These are phyloP conservation scores for Citrus glauca DNA, from an alignment of 345 rosid species.

Conservation along the genomic window DNA sequence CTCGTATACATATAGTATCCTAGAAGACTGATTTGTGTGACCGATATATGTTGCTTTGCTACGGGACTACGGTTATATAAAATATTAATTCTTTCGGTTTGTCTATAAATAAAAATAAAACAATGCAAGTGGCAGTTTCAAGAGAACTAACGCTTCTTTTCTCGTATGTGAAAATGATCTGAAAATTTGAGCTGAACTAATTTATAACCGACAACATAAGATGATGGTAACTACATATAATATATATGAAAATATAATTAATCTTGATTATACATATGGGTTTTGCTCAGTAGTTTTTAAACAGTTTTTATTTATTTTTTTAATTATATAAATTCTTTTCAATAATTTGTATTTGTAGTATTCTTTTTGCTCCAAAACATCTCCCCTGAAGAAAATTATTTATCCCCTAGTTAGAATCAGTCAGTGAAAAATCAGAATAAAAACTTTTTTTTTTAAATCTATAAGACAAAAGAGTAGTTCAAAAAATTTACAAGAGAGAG, in stretches of 20 bases:
- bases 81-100: not conserved
- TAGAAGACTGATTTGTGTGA: not conserved
- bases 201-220: not conserved
- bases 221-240: too few species aligned
- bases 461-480: too few species aligned
- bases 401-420: too few species aligned
- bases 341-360: fast-evolving
- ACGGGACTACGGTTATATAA: not conserved
- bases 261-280: too few species aligned
- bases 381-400: too few species aligned
- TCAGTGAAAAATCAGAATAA: too few species aligned
- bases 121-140: not conserved
- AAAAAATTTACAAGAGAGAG: too few species aligned
- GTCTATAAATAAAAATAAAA: not conserved
- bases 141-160: not conserved
- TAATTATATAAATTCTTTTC: fast-evolving
- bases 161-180: not conserved
- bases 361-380: too few species aligned
- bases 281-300: too few species aligned
- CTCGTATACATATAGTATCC: not conserved
- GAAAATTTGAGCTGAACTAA: not conserved
- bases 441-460: too few species aligned
- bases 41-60: not conserved
- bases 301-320: too few species aligned
- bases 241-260: too few species aligned